Percentiles rank a stretch among this genome's conserved stretches.
Evolutionary conservation across 1,284 basidiomycete species (phyloP).

Genomic region (Coniferiporia weirii): DNA sequence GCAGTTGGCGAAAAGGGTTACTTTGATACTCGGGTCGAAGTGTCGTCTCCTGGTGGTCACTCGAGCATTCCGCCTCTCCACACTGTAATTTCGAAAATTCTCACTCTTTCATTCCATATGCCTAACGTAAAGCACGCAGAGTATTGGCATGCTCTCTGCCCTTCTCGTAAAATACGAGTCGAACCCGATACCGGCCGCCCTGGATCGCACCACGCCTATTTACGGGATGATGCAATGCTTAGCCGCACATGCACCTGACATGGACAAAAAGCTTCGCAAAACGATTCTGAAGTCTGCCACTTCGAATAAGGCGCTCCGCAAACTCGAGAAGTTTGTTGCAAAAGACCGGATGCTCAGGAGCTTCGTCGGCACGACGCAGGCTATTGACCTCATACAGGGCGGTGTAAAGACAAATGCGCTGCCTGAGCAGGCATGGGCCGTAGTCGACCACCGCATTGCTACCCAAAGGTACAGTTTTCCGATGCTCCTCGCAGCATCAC

Average conservation of each 20-base stretch:
- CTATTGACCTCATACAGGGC: constrained; percentile 52
- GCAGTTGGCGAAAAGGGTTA: constrained; percentile 46
- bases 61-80: constrained; percentile 37
- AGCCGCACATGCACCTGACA: constrained; percentile 40
- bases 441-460: constrained; percentile 51
- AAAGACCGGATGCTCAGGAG: constrained; percentile 26
- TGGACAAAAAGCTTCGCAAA: constrained; percentile 35
- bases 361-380: constrained; percentile 52
- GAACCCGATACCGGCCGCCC: constrained; percentile 30
- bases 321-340: constrained; percentile 38
- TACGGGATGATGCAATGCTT: constrained; percentile 40
- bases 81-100: constrained; percentile 18
- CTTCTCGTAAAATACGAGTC: constrained; percentile 39
- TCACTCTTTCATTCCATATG: too few relatives aligned
- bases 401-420: constrained; percentile 61
- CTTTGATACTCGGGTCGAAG: constrained; percentile 35
- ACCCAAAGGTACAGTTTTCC: constrained; percentile 35
- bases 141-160: constrained; percentile 42
- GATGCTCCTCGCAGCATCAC: constrained; percentile 24
- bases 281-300: constrained; percentile 33
- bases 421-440: constrained; percentile 47
- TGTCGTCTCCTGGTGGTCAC: constrained; percentile 42
- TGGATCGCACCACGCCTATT: constrained; percentile 38
- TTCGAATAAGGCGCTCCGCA: constrained; percentile 37
- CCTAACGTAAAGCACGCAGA: constrained; percentile 20